Percentiles rank a stretch among this genome's conserved stretches.
phyloP scores from a whole-genome alignment of 768 basidiomycete genomes.

The Mycena vulgaris region DNA sequence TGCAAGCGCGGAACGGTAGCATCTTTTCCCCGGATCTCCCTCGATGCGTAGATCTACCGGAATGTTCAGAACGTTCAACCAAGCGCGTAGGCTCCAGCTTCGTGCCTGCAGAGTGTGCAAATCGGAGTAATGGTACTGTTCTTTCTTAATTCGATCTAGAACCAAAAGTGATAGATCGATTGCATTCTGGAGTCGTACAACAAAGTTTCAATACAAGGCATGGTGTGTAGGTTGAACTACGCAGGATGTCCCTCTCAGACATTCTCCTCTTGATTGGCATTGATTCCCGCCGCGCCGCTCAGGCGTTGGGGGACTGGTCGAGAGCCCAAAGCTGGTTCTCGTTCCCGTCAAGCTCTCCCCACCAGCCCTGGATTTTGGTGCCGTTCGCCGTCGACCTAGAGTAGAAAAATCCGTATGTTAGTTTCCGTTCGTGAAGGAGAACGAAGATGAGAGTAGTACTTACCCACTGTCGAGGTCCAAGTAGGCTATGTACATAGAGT shows the following conservation, averaged over 20 bases:
- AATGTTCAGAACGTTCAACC: conserved; percentile 1
- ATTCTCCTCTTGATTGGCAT: conserved; percentile 9
- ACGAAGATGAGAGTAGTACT: neutral
- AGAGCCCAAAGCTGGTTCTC: conserved; percentile 33
- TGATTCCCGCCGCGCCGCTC: conserved; percentile 16
- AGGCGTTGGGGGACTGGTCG: neutral
- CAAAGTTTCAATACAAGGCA: conserved; percentile 10
- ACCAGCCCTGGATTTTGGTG: conserved; percentile 30
- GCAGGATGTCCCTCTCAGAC: neutral
- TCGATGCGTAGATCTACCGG: conserved; percentile 9
- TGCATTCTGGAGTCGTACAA: conserved; percentile 19
- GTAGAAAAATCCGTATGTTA: conserved; percentile 17
- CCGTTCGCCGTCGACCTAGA: conserved; percentile 16
- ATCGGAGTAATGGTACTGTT: conserved; percentile 13
- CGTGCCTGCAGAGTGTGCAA: neutral
- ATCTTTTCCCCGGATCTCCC: neutral
- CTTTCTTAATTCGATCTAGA: conserved; percentile 10
- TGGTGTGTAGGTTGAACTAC: conserved; percentile 15
- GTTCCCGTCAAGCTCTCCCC: conserved; percentile 24
- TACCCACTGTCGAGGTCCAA: conserved; percentile 25
- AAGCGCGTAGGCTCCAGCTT: neutral
- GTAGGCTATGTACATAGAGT: conserved; percentile 22
- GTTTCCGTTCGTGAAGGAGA: conserved; percentile 6
- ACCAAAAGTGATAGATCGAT: conserved; percentile 9
- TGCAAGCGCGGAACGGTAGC: neutral